These are phyloP conservation scores for Diatrype stigma DNA, from an alignment of 2,329 filamentous ascomycete genomes.

Conservation along the genomic window DNA sequence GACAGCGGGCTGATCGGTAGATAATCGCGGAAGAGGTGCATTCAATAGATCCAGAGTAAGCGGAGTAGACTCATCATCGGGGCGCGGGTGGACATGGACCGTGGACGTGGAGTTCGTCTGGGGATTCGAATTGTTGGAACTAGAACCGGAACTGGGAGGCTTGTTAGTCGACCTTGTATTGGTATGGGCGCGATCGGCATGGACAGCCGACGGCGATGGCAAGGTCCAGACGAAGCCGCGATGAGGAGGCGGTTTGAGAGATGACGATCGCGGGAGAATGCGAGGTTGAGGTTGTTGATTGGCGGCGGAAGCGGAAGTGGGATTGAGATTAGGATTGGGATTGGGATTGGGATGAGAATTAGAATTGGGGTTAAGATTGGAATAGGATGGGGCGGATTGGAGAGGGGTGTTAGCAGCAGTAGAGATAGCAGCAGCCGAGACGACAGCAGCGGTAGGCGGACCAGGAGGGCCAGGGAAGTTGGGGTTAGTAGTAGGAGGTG, in stretches of 20 bases:
- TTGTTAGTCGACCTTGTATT: not conserved
- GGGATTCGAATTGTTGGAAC: not conserved
- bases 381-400: conserved; percentile 10
- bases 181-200: not conserved
- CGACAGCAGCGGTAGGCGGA: not conserved
- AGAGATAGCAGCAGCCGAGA: not conserved
- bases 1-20: not conserved
- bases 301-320: not conserved
- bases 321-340: not conserved
- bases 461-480: not conserved
- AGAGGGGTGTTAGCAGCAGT: conserved; percentile 1
- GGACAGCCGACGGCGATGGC: no score
- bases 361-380: no score
- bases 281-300: not conserved
- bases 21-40: no score
- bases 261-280: conserved; percentile 8
- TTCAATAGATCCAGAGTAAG: not conserved
- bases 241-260: conserved; percentile 5
- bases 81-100: not conserved
- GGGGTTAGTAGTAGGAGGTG: not conserved
- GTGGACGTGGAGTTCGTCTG: conserved; percentile 1
- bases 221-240: not conserved
- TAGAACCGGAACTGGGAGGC: not conserved
- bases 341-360: not conserved
- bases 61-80: not conserved